Evolutionary conservation across 768 basidiomycete species (phyloP), one percentile per base, ranked within the genome.

Genomic region (Pleurotus giganteus): DNA sequence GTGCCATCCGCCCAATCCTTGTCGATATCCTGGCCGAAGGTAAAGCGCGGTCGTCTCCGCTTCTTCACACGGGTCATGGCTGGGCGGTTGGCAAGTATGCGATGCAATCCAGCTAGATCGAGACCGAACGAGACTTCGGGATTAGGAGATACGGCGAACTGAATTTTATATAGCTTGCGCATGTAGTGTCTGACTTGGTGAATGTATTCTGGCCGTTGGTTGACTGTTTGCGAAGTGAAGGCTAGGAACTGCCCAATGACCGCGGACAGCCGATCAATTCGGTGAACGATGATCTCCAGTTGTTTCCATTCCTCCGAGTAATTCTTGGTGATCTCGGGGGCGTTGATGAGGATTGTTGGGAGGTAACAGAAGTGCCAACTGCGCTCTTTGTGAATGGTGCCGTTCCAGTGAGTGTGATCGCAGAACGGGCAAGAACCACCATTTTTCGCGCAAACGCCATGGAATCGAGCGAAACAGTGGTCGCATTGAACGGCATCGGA

Each of bases 401-500:
- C 91, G 61, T 93, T 91, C 91, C 91, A 93, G 63, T 94, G 91
- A 58, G 91, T 88, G 61, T 91, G 90, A 59, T 94, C 91, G 60
- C 91, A 94, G 74, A 94, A 94, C 0, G 91, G 91, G 65, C 91
- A 94, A 4, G 91, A 94, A 31, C 91, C 91, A n/a, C 91, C 91
- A 59, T 88, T 89, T 60, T 85, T 86, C 9, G 90, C 91, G 61
- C 91, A 93, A 46, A 84, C 78, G 4, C 89, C 90, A 57, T 94
- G 91, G 71, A 94, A 94, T 46, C 90, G 76, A 45, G 91, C 91
- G 66, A 81, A 89, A 58, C 91, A 94, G 61, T 93, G 90, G 64
- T 94, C 91, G 65, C 91, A 94, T 66, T 94, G 91, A 13, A 94
- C 91, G 1, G 91, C 91, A 65, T 92, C 90, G 0, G 91, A 91